Percentiles rank a stretch among this genome's conserved stretches.
These are phyloP conservation scores for Excoecaria agallocha DNA, from an alignment of 345 rosid genomes.

Conservation along the genomic window DNA sequence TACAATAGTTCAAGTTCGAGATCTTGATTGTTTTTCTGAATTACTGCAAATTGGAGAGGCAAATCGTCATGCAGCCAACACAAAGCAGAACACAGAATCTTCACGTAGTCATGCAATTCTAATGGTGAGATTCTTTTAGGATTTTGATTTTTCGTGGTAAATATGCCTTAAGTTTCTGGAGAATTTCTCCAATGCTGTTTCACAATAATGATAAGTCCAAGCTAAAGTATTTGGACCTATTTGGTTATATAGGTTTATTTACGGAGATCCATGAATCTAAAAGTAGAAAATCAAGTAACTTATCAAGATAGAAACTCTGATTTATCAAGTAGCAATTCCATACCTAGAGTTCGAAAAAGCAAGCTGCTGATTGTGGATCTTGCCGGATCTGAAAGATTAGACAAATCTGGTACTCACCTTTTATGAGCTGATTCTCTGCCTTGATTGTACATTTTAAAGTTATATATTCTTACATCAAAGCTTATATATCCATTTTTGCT, in stretches of 20 bases:
- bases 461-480: constrained; percentile 2
- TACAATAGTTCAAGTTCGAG: constrained; percentile 53
- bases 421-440: constrained; percentile 42
- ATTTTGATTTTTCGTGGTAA: not conserved
- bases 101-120: constrained; percentile 98
- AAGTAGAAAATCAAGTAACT: constrained; percentile 36
- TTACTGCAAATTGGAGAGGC: constrained; percentile 81
- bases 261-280: constrained; percentile 56
- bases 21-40: constrained; percentile 64
- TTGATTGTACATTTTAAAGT: not conserved
- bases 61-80: constrained; percentile 84
- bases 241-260: constrained; percentile 52
- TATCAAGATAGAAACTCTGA: constrained; percentile 28
- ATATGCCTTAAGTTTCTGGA: not conserved
- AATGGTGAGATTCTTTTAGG: constrained; percentile 44
- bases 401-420: constrained; percentile 66
- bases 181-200: constrained; percentile 1
- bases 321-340: constrained; percentile 37
- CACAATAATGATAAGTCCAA: not conserved
- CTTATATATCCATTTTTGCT: not conserved
- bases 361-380: constrained; percentile 92
- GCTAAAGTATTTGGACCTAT: not conserved
- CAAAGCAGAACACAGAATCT: constrained; percentile 91
- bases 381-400: constrained; percentile 94
- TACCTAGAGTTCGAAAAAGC: constrained; percentile 76